phyloP scores from a whole-genome alignment of 495 filamentous ascomycete genomes.

The Lichina pygmaea region DNA sequence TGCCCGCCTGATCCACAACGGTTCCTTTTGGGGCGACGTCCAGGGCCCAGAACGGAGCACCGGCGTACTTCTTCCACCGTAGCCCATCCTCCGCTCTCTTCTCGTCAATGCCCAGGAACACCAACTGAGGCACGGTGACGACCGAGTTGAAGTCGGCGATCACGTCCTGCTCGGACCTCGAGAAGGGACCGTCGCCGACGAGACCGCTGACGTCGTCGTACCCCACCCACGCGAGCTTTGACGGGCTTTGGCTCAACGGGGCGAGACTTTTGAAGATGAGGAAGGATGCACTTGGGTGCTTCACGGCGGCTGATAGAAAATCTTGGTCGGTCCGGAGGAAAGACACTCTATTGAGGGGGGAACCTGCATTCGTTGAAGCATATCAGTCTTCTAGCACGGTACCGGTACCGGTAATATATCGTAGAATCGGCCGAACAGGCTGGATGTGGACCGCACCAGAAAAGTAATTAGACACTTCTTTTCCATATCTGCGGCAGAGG shows the following conservation, averaged over 20 bases:
- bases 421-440: too few species aligned
- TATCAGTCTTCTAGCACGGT: too few species aligned
- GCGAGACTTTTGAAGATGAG: conserved; percentile 54
- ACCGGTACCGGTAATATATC: too few species aligned
- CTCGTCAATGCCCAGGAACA: conserved; percentile 80
- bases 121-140: conserved; percentile 31
- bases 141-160: conserved; percentile 50
- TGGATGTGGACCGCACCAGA: conserved; percentile 24
- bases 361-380: conserved; percentile 17
- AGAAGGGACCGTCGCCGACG: conserved; percentile 46
- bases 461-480: conserved; percentile 87
- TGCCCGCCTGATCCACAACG: conserved; percentile 19
- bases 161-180: conserved; percentile 41
- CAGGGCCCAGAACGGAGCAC: conserved; percentile 63
- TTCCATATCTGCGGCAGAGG: conserved; percentile 67
- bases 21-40: conserved; percentile 55
- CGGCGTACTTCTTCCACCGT: conserved; percentile 34
- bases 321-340: conserved; percentile 58
- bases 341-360: conserved; percentile 50
- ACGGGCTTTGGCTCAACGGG: conserved; percentile 34
- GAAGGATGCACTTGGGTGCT: conserved; percentile 42
- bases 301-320: conserved; percentile 54
- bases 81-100: conserved; percentile 19
- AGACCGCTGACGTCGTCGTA: conserved; percentile 37
- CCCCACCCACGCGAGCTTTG: conserved; percentile 30